Base-by-base conservation (phyloP, 306 rosid species). In the Prinsepia uniflora region DNA sequence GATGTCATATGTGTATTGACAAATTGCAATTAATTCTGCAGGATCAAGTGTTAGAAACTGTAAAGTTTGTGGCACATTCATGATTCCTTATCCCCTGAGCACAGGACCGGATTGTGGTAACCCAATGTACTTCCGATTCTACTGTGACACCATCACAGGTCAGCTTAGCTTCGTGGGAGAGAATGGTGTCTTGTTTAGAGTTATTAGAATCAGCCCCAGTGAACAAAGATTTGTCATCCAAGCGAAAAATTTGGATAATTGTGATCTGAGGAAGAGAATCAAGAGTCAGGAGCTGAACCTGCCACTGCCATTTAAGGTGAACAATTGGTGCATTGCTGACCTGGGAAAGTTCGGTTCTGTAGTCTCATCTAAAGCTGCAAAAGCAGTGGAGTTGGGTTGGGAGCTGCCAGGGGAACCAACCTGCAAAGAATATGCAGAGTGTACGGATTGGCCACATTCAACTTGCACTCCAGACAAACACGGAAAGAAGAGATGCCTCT, bases 381-480 rank as follows among this genome's bases (percentile, higher is more conserved):
- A 61, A 4, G 81, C 78, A 55, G 42, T 85, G 9, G 90, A 85
- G 54, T 9, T 90, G 4, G 78, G 75, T 42, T 87, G 90, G 92
- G 75, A 80, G 15, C 64, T 64, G 1, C 88, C 96, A 7, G 0
- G 4, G 2, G 89, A 85, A 66, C 87, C 90, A 6, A 24, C 68
- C 54, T 90, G 90, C 34, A 79, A 74, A 67, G 70, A 74, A 22
- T 7, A 48, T 47, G 10, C 63, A 47, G 82, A 79, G 73, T 87
- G 92, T 80, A 79, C 60, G 71, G 87, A 65, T 15, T 84, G 87
- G 92, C 86, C 83, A 36, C 24, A 87, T 75, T 85, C 92, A 72
- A 80, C 65, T 63, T 90, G 96, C 79, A 84, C 72, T 66, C 65
- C 39, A 20, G 69, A 80, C 17, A 18, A 7, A 30, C 64, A 75